phyloP scores from a whole-genome alignment of 768 basidiomycete genomes.

The Kwoniella mangroviensis region DNA sequence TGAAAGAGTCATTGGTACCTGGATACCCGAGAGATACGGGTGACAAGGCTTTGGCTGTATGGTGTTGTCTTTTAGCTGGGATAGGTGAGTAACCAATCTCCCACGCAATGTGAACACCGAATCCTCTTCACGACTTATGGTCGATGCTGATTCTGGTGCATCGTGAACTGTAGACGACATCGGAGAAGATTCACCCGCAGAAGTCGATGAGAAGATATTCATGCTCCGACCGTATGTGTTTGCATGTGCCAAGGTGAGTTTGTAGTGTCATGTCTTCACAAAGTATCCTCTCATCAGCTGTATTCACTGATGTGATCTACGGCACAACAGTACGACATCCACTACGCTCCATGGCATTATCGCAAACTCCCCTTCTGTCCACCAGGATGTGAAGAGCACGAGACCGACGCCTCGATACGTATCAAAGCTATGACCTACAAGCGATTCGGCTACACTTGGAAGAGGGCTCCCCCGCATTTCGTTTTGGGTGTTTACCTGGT shows the following conservation, averaged over 20 bases:
- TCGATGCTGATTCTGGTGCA: neutral
- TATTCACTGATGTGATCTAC: too few species aligned
- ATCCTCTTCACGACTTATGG: neutral
- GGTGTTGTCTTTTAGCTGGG: conserved; percentile 50
- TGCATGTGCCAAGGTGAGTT: conserved; percentile 58
- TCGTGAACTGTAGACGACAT: conserved; percentile 12
- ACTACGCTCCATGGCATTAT: conserved; percentile 51
- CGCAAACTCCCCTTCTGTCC: conserved; percentile 46
- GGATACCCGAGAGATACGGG: conserved; percentile 56
- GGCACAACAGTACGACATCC: conserved; percentile 45
- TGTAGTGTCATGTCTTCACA: too few species aligned
- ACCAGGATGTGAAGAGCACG: conserved; percentile 31
- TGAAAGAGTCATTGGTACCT: conserved; percentile 56
- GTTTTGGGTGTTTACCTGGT: conserved; percentile 38
- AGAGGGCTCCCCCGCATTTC: conserved; percentile 45
- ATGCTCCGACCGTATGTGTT: conserved; percentile 60
- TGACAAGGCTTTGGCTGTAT: conserved; percentile 50
- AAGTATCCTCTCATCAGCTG: too few species aligned
- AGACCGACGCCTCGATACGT: conserved; percentile 29
- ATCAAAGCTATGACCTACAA: conserved; percentile 47
- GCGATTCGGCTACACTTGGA: conserved; percentile 53
- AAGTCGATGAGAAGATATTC: conserved; percentile 59
- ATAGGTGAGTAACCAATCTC: conserved; percentile 27
- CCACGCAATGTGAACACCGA: neutral
- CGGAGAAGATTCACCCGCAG: conserved; percentile 51